Evolutionary conservation across 2,329 filamentous ascomycete species (phyloP), one percentile per base, ranked within the genome.

Genomic region (Drechslerella coelobrocha): DNA sequence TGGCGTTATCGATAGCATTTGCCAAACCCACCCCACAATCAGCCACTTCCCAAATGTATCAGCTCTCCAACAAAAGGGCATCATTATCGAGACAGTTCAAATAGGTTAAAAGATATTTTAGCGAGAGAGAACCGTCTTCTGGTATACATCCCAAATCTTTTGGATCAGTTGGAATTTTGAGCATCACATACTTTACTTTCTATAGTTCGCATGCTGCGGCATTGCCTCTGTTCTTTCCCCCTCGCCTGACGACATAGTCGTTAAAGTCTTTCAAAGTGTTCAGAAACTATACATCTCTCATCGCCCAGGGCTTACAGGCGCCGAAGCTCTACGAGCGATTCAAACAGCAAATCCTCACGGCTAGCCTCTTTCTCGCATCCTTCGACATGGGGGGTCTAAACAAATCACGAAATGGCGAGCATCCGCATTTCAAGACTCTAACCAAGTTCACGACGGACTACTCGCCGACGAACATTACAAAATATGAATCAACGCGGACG

Each of bases 401-500:
- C 53, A 61, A 29, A 3, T 52, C 53, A 24, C 41, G 37, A 14
- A 43, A 14, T 10, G 61, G 37, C n/a, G 66, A 47, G 39, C 39
- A 54, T 51, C 54, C 66, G 26, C 85, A 88, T 76, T 97, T 97
- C 81, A 90, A 88, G 78, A 89, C 88, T 76, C 83, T 96, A 52
- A 91, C 96, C 78, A 87, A 85, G 77, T 96, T 99, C 81, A 84
- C 89, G 74, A 89, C 90, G 6, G 90, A 97, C 78, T 99, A 97
- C 81, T 91, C 92, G 10, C 90, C 92, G 9, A 89, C 89, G 73
- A 86, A 84, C 61, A 89, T 99, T 79, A 93, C 91, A 21, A 92
- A 97, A 78, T 99, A 99, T 89, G 91, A 95, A 77, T 99, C 94
- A 4, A 87, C 91, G 75, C 85, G 91, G 73, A 99, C 93, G 73